Conservation (phyloP, 768 basidiomycete genomes). For the Rhodotorula taiwanensis region DNA sequence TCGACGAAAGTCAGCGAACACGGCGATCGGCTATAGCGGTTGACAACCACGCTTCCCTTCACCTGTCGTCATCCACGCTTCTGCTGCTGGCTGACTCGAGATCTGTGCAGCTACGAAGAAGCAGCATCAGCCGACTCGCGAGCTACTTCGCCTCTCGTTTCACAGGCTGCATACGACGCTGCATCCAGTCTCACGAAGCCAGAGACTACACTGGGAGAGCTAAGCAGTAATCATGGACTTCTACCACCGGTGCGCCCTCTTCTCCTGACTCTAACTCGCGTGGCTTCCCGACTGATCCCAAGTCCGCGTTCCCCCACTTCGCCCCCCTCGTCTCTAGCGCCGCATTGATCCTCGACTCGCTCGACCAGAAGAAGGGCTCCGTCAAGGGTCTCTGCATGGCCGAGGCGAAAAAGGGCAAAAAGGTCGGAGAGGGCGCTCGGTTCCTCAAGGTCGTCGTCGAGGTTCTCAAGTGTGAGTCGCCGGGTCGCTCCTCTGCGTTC, state of each 20-base stretch:
- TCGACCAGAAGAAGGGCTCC: slow-evolving; percentile 84
- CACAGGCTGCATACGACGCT: too few relatives aligned
- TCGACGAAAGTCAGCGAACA: too few relatives aligned
- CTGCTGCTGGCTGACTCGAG: too few relatives aligned
- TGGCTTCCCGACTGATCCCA: background rate
- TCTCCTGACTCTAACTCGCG: too few relatives aligned
- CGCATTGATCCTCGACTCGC: slow-evolving; percentile 69
- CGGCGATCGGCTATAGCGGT: too few relatives aligned
- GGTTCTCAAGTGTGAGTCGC: slow-evolving; percentile 76
- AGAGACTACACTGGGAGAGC: too few relatives aligned
- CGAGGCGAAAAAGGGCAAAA: slow-evolving; percentile 46
- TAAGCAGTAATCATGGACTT: slow-evolving; percentile 32
- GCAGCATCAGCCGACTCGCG: too few relatives aligned
- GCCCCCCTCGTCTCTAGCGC: slow-evolving; percentile 42
- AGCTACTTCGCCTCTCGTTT: too few relatives aligned
- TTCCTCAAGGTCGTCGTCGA: slow-evolving; percentile 65
- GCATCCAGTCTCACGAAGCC: too few relatives aligned
- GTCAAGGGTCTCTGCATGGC: slow-evolving; percentile 76
- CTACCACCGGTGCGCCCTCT: slow-evolving; percentile 25
- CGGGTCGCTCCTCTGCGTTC: background rate
- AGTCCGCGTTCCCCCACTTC: background rate
- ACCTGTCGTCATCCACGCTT: too few relatives aligned
- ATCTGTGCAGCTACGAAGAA: too few relatives aligned
- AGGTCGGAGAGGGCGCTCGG: slow-evolving; percentile 27
- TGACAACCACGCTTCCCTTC: too few relatives aligned